These are phyloP conservation scores for Morella rubra DNA, from an alignment of 306 rosid genomes.

Conservation along the genomic window DNA sequence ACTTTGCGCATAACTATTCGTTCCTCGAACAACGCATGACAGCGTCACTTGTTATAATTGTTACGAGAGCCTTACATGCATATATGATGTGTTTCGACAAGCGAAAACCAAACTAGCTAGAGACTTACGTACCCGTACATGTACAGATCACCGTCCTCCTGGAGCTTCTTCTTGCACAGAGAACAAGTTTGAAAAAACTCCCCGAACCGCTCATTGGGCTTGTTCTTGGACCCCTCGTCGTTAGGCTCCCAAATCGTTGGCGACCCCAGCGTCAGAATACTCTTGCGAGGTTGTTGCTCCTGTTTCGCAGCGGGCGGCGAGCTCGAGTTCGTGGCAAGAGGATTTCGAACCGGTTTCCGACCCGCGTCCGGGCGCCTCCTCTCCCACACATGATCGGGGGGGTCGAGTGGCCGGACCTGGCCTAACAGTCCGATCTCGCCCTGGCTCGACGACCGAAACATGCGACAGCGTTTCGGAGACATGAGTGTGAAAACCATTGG, in stretches of 20 bases:
- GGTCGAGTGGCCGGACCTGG: not conserved
- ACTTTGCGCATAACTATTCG: too few species aligned
- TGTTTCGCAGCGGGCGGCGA: not conserved
- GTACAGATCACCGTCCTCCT: not conserved
- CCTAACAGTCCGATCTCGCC: slow-evolving; percentile 3
- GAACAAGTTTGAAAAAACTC: slow-evolving; percentile 16
- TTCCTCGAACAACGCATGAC: too few species aligned
- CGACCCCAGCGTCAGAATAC: slow-evolving; percentile 1
- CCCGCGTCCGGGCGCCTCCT: not conserved
- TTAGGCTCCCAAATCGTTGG: not conserved
- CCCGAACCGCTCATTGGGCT: not conserved
- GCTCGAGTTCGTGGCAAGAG: not conserved
- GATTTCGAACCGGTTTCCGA: not conserved
- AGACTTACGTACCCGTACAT: slow-evolving; percentile 30
- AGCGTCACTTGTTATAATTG: too few species aligned
- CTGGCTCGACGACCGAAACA: slow-evolving; percentile 11
- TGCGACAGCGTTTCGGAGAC: slow-evolving; percentile 4
- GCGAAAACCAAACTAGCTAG: not conserved
- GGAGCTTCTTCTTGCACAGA: slow-evolving; percentile 29
- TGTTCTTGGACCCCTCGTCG: not conserved
- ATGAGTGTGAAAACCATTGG: not conserved
- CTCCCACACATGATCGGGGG: not conserved
- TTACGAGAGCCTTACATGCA: too few species aligned
- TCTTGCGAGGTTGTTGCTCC: not conserved
- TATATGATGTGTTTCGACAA: too few species aligned